A percentile compares a stretch with the other conserved stretches of the same genome.
Evolutionary conservation across 73 alveolate genomes (phyloP).

Genomic region (Paraurostyla sp.): DNA sequence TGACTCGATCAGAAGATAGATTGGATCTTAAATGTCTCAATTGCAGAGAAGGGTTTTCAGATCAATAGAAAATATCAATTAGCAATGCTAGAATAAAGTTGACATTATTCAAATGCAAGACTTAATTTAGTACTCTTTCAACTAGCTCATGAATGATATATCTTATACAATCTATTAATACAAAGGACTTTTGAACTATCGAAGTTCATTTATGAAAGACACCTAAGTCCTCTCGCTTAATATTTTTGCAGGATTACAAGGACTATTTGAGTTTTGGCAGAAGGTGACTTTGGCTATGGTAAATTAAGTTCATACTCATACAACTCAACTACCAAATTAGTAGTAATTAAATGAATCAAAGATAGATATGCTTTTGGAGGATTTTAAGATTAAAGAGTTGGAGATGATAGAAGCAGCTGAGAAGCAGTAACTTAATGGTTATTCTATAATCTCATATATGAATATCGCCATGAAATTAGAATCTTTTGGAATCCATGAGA

Average conservation of each 20-base stretch:
- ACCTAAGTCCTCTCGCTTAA: conserved; percentile 4
- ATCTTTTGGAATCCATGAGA: conserved; percentile 38
- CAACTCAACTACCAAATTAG: no score
- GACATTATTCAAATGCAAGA: not conserved
- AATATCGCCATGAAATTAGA: conserved; percentile 35
- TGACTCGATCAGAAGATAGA: conserved; percentile 16
- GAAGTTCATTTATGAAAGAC: conserved; percentile 17
- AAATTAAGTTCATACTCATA: conserved; percentile 1
- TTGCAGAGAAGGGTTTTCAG: conserved; percentile 4
- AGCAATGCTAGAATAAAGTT: not conserved
- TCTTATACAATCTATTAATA: conserved; percentile 6
- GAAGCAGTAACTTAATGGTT: not conserved
- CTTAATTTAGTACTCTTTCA: not conserved
- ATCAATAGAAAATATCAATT: conserved; percentile 3
- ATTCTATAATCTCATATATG: conserved; percentile 26
- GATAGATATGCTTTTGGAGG: not conserved
- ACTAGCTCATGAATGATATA: conserved; percentile 18
- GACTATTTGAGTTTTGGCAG: conserved; percentile 33
- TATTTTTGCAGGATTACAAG: not conserved
- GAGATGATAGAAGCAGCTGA: conserved; percentile 21
- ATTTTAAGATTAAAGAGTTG: conserved; percentile 9
- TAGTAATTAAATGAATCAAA: not conserved
- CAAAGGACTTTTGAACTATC: conserved; percentile 1
- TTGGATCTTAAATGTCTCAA: conserved; percentile 25
- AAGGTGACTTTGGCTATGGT: conserved; percentile 39